Evolutionary conservation across 2,329 filamentous ascomycete genomes (phyloP).

Genomic region (Fusarium secorum): DNA sequence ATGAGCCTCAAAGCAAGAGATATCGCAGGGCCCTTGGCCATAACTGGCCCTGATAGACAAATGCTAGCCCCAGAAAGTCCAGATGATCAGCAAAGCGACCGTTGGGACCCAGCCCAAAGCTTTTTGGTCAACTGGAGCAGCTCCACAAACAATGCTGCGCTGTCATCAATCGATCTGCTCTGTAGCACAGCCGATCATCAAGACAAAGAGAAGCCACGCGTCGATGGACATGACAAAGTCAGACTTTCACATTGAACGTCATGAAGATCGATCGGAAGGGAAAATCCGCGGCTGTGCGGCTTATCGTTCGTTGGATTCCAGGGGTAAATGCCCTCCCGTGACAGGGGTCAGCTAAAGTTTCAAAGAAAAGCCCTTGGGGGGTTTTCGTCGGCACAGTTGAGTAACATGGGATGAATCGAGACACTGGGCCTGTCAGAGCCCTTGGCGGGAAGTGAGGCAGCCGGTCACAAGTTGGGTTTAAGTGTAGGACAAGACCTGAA

Average conservation of each 20-base stretch:
- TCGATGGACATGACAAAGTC: neutral
- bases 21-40: neutral
- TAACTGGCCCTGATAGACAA: neutral
- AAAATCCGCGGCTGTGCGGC: neutral
- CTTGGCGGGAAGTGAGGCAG: conserved; percentile 28
- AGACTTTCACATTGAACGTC: neutral
- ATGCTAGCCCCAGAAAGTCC: conserved; percentile 6
- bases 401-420: conserved; percentile 38
- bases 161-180: conserved; percentile 17
- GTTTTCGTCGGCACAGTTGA: conserved; percentile 9
- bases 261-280: neutral
- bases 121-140: conserved; percentile 16
- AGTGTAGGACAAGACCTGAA: neutral
- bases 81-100: conserved; percentile 24
- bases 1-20: neutral
- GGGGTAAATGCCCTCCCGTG: conserved; percentile 21
- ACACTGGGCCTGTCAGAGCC: conserved; percentile 3
- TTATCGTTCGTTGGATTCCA: conserved; percentile 3
- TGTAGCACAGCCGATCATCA: conserved; percentile 6
- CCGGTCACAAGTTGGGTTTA: conserved; percentile 22
- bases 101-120: conserved; percentile 23
- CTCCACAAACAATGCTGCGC: conserved; percentile 25
- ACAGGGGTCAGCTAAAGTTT: conserved; percentile 33
- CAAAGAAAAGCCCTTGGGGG: conserved; percentile 17
- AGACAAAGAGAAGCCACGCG: conserved; percentile 24